A percentile compares a stretch with the other conserved stretches of the same genome.
These are phyloP conservation scores for Eutrema heterophyllum DNA, from an alignment of 345 rosid genomes.

Conservation along the genomic window DNA sequence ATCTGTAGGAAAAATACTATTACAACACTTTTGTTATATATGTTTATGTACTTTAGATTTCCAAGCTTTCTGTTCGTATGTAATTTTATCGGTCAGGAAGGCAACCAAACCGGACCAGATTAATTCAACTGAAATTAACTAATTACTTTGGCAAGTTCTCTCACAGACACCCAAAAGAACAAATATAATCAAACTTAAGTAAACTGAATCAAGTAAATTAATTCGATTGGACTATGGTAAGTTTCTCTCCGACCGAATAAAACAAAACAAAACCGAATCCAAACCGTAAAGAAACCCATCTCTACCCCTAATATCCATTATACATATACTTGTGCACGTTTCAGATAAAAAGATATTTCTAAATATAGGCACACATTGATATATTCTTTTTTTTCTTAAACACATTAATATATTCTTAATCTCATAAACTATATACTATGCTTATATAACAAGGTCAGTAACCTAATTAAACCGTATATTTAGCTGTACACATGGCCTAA, in stretches of 20 bases:
- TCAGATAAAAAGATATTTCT: neutral
- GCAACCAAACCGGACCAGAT: slow-evolving; percentile 17
- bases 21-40: neutral
- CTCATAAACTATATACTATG: neutral
- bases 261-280: neutral
- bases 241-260: neutral
- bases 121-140: neutral
- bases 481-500: slow-evolving; percentile 11
- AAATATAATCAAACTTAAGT: neutral
- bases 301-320: neutral
- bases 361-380: neutral
- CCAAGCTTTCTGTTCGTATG: neutral
- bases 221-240: neutral
- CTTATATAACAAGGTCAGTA: neutral
- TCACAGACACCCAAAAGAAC: neutral
- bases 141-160: neutral
- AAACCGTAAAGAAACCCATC: neutral
- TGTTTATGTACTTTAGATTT: neutral
- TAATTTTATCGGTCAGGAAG: slow-evolving; percentile 4
- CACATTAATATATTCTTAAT: neutral
- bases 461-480: slow-evolving; percentile 1
- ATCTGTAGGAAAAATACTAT: neutral
- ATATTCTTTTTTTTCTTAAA: neutral
- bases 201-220: neutral
- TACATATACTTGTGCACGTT: neutral